Evolutionary conservation across 768 basidiomycete species (phyloP), one percentile per base, ranked within the genome.

Genomic region (Coprinopsis marcescibilis): DNA sequence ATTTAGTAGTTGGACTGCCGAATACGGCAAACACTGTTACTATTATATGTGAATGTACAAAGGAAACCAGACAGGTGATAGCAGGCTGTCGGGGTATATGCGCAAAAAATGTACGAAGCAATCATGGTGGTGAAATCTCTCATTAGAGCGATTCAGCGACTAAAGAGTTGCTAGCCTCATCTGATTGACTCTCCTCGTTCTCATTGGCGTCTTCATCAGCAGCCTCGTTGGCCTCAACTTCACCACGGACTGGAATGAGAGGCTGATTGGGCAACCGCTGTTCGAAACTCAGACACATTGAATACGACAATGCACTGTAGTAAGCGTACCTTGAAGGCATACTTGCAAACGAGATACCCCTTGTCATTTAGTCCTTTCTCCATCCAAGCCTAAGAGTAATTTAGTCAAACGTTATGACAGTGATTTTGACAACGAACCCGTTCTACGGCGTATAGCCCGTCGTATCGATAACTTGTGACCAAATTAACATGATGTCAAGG

Each of bases 291-390:
- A 52, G 3, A 25, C 2, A 29, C 29, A 20, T n/a, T n/a, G 19
- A 27, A 32, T 3, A n/a, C 11, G 19, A 24, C n/a, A 26, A 15
- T 2, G 14, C 25, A 15, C 44, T 19, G 48, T 13, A 13, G 20
- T 10, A 7, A 1, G 57, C 72, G 49, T 43, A 89, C 89, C 67
- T 85, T 81, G 61, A 96, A 87, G 0, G 83, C 80, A 57, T 77
- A 93, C 60, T 90, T 88, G 69, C 92, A 95, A 20, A 96, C 89
- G 27, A 81, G 68, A 59, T 76, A 83, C 1, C 88, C 86, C 30
- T 79, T 70, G 0, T 71, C 61, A 54, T 85, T 84, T 33, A 84
- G 58, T 0, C 92, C 91, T 50, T 67, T 69, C 52, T 84, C 88
- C 62, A 75, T 74, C 87, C 86, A 90, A 3, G 80, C 83, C 81